Percentiles rank a stretch among this genome's conserved stretches.
These are phyloP conservation scores for Vigna mungo DNA, from an alignment of 306 rosid species.

Conservation along the genomic window DNA sequence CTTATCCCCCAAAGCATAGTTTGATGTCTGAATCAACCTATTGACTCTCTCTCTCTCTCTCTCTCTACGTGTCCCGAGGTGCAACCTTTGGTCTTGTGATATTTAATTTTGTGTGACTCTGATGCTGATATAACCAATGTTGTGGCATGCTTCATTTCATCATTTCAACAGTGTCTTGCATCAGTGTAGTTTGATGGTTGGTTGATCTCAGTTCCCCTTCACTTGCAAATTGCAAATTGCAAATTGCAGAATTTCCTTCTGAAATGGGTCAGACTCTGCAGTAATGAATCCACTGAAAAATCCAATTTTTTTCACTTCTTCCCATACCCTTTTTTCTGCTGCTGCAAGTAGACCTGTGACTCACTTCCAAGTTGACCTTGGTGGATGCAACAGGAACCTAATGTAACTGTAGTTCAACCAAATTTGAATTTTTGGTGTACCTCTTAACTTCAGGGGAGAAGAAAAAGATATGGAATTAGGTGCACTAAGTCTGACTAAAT, in stretches of 20 bases:
- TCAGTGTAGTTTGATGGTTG: not conserved
- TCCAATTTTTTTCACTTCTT: not conserved
- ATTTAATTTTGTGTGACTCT: conserved; percentile 21
- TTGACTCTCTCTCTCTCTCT: conserved; percentile 20
- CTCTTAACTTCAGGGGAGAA: not conserved
- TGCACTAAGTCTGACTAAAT: not conserved
- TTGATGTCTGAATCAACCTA: conserved; percentile 9
- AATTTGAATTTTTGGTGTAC: conserved; percentile 8
- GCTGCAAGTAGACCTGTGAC: conserved; percentile 45
- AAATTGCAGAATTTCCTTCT: not conserved
- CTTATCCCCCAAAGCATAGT: not conserved
- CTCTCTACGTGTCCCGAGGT: conserved; percentile 18
- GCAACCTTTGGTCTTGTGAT: conserved; percentile 23
- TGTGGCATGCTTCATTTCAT: not conserved
- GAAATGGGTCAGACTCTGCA: conserved; percentile 36
- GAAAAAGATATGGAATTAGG: not conserved
- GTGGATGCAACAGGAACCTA: conserved; percentile 2
- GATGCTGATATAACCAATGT: conserved; percentile 11
- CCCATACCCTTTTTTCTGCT: conserved; percentile 43
- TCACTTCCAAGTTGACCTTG: conserved; percentile 43
- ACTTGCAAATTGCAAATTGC: conserved; percentile 21
- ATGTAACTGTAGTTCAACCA: not conserved
- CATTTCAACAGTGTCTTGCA: not conserved
- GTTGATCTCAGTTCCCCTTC: not conserved
- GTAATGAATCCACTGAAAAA: not conserved